Conservation (phyloP, 495 filamentous ascomycete species). For the Chaetomidium leptoderma region DNA sequence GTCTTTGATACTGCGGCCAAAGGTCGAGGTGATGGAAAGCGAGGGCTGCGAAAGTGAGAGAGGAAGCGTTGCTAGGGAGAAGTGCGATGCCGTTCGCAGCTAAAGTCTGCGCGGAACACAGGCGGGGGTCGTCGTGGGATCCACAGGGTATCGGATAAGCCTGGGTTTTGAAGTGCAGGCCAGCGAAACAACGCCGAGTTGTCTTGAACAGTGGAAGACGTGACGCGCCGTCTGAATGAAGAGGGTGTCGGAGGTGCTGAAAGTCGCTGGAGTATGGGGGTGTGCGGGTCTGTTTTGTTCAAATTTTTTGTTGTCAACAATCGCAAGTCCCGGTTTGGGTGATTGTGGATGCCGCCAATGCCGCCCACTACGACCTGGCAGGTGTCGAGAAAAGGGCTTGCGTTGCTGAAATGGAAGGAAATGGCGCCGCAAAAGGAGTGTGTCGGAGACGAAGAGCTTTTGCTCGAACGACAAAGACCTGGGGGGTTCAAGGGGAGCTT, state of each 20-base stretch:
- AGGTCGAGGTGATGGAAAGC: constrained; percentile 25
- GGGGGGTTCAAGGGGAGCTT: constrained; percentile 8
- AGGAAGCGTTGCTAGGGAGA: constrained; percentile 30
- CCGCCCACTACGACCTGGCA: constrained; percentile 7
- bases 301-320: constrained; percentile 37
- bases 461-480: constrained; percentile 1
- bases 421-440: constrained; percentile 19
- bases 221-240: background rate
- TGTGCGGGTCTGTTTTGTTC: constrained; percentile 29
- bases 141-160: constrained; percentile 26
- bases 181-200: constrained; percentile 10
- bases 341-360: constrained; percentile 28
- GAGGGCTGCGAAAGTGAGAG: constrained; percentile 27
- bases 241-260: constrained; percentile 4
- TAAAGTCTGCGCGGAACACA: constrained; percentile 37
- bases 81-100: constrained; percentile 30
- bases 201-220: background rate
- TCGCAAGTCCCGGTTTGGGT: constrained; percentile 24
- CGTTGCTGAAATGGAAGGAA: constrained; percentile 12
- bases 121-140: constrained; percentile 30
- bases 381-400: constrained; percentile 1
- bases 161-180: constrained; percentile 16
- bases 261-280: constrained; percentile 1
- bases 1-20: constrained; percentile 24
- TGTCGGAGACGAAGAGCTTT: constrained; percentile 13